Conservation (phyloP, 768 basidiomycete species). For the Lactarius indigo region DNA sequence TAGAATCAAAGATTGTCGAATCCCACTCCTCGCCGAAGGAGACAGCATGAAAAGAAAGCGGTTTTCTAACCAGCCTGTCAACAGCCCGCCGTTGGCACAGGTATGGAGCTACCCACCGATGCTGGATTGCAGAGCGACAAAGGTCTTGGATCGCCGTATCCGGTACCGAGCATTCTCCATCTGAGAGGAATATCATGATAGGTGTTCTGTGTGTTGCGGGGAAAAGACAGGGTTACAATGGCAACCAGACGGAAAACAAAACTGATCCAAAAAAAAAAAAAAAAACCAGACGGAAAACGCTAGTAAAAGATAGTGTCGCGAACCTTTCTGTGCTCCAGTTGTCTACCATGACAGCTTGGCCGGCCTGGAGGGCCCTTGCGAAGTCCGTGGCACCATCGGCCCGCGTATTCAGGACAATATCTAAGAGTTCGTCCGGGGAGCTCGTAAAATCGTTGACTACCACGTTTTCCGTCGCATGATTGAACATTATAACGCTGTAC, state of each 20-base stretch:
- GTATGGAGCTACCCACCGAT: slow-evolving; percentile 36
- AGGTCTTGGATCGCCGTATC: slow-evolving; percentile 41
- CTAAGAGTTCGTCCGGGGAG: background rate
- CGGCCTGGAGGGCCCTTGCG: slow-evolving; percentile 36
- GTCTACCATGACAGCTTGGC: slow-evolving; percentile 40
- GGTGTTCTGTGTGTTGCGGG: background rate
- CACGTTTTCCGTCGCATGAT: background rate
- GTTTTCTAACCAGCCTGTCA: slow-evolving; percentile 36
- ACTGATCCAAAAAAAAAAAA: too few species aligned
- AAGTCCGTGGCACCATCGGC: slow-evolving; percentile 43
- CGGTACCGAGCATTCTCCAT: background rate
- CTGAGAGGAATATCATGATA: background rate
- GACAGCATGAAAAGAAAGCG: slow-evolving; percentile 57
- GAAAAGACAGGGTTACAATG: background rate
- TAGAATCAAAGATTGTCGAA: background rate
- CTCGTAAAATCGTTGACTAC: background rate
- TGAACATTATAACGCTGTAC: background rate
- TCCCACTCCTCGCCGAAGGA: slow-evolving; percentile 43
- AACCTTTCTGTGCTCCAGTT: slow-evolving; percentile 51
- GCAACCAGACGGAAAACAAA: background rate
- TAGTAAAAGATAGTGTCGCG: slow-evolving; percentile 22
- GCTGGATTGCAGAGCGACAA: slow-evolving; percentile 40
- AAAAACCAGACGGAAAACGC: too few species aligned
- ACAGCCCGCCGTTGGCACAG: background rate
- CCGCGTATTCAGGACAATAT: slow-evolving; percentile 12